These are phyloP conservation scores for Apiospora kogelbergensis DNA, from an alignment of 2,329 filamentous ascomycete species.

Conservation along the genomic window DNA sequence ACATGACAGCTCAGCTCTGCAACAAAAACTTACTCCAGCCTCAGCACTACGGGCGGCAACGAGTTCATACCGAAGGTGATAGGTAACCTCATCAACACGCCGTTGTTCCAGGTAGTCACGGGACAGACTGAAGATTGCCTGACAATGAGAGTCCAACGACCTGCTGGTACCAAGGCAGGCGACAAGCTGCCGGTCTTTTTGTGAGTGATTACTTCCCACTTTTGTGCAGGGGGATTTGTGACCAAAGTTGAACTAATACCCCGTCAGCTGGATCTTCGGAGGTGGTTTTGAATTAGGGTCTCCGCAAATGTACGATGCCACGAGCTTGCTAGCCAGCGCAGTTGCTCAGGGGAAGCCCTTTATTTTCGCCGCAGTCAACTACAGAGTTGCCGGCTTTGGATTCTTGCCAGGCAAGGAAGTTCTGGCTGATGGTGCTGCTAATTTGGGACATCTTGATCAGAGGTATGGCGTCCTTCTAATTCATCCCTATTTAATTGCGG, in stretches of 20 bases:
- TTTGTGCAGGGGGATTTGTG: background rate
- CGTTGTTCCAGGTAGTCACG: slow-evolving; percentile 55
- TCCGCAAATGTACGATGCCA: slow-evolving; percentile 50
- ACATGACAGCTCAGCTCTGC: background rate
- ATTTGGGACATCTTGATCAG: slow-evolving; percentile 73
- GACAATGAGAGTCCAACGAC: slow-evolving; percentile 59
- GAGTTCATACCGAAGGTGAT: slow-evolving; percentile 37
- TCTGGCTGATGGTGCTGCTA: slow-evolving; percentile 64
- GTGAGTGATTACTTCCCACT: slow-evolving; percentile 36
- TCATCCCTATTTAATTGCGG: background rate
- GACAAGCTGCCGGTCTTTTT: slow-evolving; percentile 58
- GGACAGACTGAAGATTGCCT: slow-evolving; percentile 65
- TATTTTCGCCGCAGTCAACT: slow-evolving; percentile 76
- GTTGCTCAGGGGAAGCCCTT: slow-evolving; percentile 59
- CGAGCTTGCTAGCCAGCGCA: slow-evolving; percentile 44
- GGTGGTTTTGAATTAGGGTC: slow-evolving; percentile 60
- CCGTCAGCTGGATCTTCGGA: slow-evolving; percentile 62
- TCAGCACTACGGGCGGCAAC: slow-evolving; percentile 30
- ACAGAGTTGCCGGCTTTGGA: slow-evolving; percentile 73
- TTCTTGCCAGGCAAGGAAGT: slow-evolving; percentile 71
- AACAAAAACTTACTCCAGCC: background rate
- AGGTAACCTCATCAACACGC: slow-evolving; percentile 51
- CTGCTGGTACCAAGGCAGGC: slow-evolving; percentile 51
- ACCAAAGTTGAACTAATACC: background rate
- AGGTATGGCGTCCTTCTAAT: slow-evolving; percentile 18